phyloP scores from a whole-genome alignment of 192 early-diverging fungal species.

The Chytriomyces hyalinus region DNA sequence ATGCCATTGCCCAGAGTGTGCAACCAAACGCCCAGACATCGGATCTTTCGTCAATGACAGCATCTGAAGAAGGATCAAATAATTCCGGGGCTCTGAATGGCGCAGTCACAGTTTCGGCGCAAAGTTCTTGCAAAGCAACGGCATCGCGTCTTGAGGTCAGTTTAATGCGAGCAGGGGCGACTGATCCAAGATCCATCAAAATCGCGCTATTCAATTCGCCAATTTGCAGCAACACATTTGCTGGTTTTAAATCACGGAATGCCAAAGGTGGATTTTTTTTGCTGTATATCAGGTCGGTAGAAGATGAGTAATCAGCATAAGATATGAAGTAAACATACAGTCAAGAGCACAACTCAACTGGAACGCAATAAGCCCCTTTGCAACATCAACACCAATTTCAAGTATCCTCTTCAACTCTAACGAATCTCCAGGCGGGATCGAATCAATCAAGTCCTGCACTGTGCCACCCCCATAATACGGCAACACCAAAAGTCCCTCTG shows the following conservation, averaged over 20 bases:
- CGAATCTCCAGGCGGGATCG: constrained; percentile 32
- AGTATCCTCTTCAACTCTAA: constrained; percentile 43
- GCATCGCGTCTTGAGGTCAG: constrained; percentile 51
- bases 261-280: constrained; percentile 50
- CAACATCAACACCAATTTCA: constrained; percentile 48
- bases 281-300: constrained; percentile 25
- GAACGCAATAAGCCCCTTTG: constrained; percentile 53
- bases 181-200: constrained; percentile 61
- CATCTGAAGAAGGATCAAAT: constrained; percentile 53
- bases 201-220: constrained; percentile 23
- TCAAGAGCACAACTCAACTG: constrained; percentile 38
- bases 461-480: constrained; percentile 51
- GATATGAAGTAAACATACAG: too few relatives aligned
- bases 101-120: constrained; percentile 58
- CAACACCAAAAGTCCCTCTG: constrained; percentile 49
- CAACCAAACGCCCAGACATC: constrained; percentile 61
- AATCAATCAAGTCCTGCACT: constrained; percentile 58
- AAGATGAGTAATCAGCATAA: too few relatives aligned
- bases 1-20: constrained; percentile 58
- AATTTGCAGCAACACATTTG: constrained; percentile 51
- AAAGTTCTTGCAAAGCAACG: constrained; percentile 52
- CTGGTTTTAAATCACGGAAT: constrained; percentile 60
- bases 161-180: constrained; percentile 45
- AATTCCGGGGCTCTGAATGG: constrained; percentile 57
- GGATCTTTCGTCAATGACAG: constrained; percentile 42